phyloP scores from a whole-genome alignment of 805 yeast species.

The Tetrapisispora nanseiensis region DNA sequence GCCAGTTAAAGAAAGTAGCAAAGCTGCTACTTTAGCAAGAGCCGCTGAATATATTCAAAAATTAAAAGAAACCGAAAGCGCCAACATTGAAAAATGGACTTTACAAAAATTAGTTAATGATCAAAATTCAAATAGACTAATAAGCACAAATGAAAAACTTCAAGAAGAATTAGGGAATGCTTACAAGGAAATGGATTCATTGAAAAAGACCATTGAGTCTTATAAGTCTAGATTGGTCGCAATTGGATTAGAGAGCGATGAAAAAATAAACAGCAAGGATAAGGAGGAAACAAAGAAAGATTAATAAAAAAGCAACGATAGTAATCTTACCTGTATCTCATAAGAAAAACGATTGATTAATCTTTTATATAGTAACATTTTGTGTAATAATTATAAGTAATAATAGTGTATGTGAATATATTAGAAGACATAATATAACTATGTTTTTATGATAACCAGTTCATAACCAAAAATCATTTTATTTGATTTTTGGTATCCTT shows the following conservation, averaged over 20 bases:
- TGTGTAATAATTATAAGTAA: too few relatives aligned
- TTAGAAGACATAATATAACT: too few relatives aligned
- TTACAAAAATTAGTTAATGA: constrained; percentile 85
- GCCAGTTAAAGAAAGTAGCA: constrained; percentile 72
- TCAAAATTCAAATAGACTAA: constrained; percentile 80
- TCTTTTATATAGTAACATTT: too few relatives aligned
- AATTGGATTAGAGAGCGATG: background rate
- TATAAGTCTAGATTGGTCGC: background rate
- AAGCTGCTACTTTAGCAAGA: constrained; percentile 78
- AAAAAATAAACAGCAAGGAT: background rate
- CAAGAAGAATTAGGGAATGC: constrained; percentile 84
- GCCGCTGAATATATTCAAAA: constrained; percentile 87
- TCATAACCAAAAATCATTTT: too few relatives aligned
- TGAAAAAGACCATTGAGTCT: constrained; percentile 39
- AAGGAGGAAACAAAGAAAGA: background rate
- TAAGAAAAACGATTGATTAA: too few relatives aligned
- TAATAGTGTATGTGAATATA: too few relatives aligned
- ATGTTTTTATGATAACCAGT: too few relatives aligned
- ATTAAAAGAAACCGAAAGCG: constrained; percentile 81
- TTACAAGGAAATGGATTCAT: constrained; percentile 80
- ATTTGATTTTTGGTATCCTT: too few relatives aligned
- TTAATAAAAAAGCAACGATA: background rate
- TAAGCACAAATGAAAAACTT: constrained; percentile 77
- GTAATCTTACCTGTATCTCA: background rate
- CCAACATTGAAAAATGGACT: constrained; percentile 90